Base-by-base conservation (phyloP, 2,329 filamentous ascomycete genomes). In the Xylariaceae sp. region DNA sequence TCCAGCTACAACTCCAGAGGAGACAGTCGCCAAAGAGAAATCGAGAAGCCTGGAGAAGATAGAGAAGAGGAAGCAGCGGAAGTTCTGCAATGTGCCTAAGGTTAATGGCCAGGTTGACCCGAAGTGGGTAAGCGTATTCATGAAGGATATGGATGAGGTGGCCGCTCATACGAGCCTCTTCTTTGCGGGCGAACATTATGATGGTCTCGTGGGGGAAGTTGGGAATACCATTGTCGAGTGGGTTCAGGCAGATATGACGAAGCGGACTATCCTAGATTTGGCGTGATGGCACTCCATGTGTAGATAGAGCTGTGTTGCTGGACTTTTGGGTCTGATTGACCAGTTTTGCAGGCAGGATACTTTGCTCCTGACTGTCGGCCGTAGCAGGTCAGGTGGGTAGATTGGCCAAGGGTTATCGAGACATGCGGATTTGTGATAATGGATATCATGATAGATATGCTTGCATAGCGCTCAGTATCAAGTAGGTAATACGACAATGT, bases 121-220 rank as follows among this genome's bases (percentile, higher is more conserved):
- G 3, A 83, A 86, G 13, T 96, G 92, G 92, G 77, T 92, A 0
- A 80, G 87, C 50, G 82, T 96, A 2, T 87, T 86, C 67, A 94
- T 97, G 89, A 82, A 88, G 59, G 86, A 85, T 55, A 85, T 94
- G 62, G 92, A 96, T 70, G 90, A 96, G 73, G 88, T 96, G 0
- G 86, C 84, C 5, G 92, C 92, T 8, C 92, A 96, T 71, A 93
- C 90, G 62, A 87, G 88, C 0, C 76, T 96, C 55, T 96, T 96
- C 75, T 83, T 90, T 10, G 75, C 85, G 0, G 86, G 88, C 5
- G 80, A 85, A 61, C 87, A 89, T 59, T 93, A 94, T 69, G 88
- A 92, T 67, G 76, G 75, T 63, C 75, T 93, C n/a, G 85, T 93
- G n/a, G 87, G 86, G 0, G 88, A 92, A 71, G 86, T 90, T 2